Evolutionary conservation across 164 flowering plant species (phyloP).

Genomic region (Vitis rupestris): DNA sequence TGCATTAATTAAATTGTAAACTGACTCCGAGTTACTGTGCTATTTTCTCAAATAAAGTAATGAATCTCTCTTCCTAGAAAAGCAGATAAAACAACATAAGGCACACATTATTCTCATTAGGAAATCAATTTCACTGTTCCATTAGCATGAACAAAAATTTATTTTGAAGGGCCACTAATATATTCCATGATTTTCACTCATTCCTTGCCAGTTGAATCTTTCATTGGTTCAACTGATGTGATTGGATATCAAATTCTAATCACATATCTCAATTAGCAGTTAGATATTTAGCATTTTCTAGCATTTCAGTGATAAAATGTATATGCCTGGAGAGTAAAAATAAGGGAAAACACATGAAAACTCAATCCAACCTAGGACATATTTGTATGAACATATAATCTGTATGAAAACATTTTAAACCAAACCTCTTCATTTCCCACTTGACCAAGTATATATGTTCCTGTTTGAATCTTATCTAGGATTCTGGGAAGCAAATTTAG

Average conservation of each 20-base stretch:
- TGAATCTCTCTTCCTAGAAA: neutral
- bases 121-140: neutral
- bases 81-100: neutral
- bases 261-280: neutral
- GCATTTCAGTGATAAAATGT: neutral
- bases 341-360: too few species aligned
- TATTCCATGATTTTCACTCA: neutral
- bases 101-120: neutral
- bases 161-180: neutral
- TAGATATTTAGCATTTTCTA: neutral
- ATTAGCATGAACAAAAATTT: neutral
- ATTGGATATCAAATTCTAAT: neutral
- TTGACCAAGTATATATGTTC: neutral
- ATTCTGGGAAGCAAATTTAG: neutral
- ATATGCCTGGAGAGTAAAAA: too few species aligned
- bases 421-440: neutral
- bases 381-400: too few species aligned
- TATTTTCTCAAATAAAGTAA: neutral
- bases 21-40: neutral
- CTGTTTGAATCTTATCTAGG: neutral
- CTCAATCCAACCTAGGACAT: too few species aligned
- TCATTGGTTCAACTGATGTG: neutral
- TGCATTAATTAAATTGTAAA: neutral
- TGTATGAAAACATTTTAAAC: neutral
- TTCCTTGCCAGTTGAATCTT: too few species aligned